Evolutionary conservation across 805 yeast genomes (phyloP).

Genomic region (Henningerozyma blattae): DNA sequence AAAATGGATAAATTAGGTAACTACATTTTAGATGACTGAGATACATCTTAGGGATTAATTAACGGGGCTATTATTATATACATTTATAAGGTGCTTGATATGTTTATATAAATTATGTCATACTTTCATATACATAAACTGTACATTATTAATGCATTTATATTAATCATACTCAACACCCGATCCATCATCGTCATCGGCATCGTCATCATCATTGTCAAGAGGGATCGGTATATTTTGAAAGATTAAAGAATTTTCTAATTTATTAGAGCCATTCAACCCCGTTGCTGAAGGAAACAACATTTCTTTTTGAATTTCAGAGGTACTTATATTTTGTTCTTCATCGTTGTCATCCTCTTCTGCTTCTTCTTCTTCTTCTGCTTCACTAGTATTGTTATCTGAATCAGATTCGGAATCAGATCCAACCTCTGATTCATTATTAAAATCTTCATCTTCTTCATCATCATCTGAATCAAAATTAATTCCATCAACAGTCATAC

Average conservation of each 20-base stretch:
- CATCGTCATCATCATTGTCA: conserved; percentile 20
- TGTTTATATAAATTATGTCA: no score
- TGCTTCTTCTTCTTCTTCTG: conserved; percentile 10
- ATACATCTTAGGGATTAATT: no score
- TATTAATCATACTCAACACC: conserved; percentile 26
- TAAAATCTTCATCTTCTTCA: conserved; percentile 20
- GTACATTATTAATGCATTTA: background rate
- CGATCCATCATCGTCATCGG: conserved; percentile 26
- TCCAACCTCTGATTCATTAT: conserved; percentile 19
- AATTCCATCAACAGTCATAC: conserved; percentile 9
- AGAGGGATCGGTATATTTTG: no score
- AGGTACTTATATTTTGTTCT: no score
- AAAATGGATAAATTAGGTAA: conserved; percentile 79
- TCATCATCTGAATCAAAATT: conserved; percentile 25
- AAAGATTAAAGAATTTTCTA: no score
- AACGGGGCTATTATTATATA: no score
- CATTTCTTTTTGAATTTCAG: conserved; percentile 22
- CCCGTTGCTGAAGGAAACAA: conserved; percentile 1
- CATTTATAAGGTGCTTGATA: no score
- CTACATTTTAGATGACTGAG: conserved; percentile 46
- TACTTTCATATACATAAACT: no score
- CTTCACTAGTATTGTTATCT: conserved; percentile 8
- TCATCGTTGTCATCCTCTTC: conserved; percentile 10
- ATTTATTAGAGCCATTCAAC: no score
- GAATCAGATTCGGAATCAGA: conserved; percentile 19